Evolutionary conservation across 23 red algal genomes (phyloP).

Genomic region (Gracilaria gracilis): DNA sequence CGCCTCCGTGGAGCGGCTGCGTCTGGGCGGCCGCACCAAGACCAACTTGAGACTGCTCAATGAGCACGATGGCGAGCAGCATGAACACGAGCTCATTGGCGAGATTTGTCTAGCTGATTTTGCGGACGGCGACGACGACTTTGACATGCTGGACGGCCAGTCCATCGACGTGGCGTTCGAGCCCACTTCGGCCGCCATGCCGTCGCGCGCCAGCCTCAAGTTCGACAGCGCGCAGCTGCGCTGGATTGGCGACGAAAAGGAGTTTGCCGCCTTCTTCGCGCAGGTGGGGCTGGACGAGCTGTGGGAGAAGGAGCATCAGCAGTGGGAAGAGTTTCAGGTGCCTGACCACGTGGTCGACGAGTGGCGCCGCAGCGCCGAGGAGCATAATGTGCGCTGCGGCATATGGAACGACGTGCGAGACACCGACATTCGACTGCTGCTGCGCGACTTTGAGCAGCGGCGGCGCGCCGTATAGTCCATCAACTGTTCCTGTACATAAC

Average conservation of each 20-base stretch:
- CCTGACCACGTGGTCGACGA: conserved; percentile 30
- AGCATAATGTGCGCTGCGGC: conserved; percentile 51
- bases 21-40: background rate
- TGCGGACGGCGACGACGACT: conserved; percentile 58
- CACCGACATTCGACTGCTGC: background rate
- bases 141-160: conserved; percentile 53
- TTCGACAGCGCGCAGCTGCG: conserved; percentile 39
- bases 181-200: background rate
- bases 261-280: conserved; percentile 69
- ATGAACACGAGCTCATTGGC: conserved; percentile 36
- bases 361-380: conserved; percentile 31
- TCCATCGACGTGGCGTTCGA: conserved; percentile 31
- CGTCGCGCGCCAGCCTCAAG: conserved; percentile 27
- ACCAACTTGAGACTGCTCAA: background rate
- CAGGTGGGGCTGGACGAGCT: conserved; percentile 59
- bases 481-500: too few species aligned
- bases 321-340: conserved; percentile 55
- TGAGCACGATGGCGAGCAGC: background rate
- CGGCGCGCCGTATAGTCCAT: too few species aligned
- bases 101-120: conserved; percentile 70
- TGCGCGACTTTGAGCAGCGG: conserved; percentile 16
- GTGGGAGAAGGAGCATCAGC: conserved; percentile 40
- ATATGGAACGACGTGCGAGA: background rate
- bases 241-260: conserved; percentile 63
- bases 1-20: conserved; percentile 1